These are phyloP conservation scores for Dictyostelium discoideum DNA, from an alignment of 78 protist genomes.

Conservation along the genomic window dicty_2.7 NC_007091.3:3554501-3555000, in stretches of 20 bases:
- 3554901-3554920: not conserved
- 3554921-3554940: not conserved
- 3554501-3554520: not conserved
- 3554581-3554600: not conserved
- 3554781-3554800: not conserved
- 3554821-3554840: not conserved
- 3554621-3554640: not conserved
- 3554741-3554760: not conserved
- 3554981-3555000: not conserved
- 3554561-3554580: not conserved
- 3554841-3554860: not conserved
- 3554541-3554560: not conserved
- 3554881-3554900: not conserved
- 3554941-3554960: not conserved
- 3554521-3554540: not conserved
- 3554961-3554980: not conserved
- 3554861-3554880: not conserved
- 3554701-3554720: not conserved
- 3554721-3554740: not conserved
- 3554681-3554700: not conserved
- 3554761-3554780: not conserved
- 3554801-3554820: not conserved
- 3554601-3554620: not conserved
- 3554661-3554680: not conserved
- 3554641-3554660: no score